phyloP scores from a whole-genome alignment of 148 eudicot genomes.

The Amaranthus cruentus region DNA sequence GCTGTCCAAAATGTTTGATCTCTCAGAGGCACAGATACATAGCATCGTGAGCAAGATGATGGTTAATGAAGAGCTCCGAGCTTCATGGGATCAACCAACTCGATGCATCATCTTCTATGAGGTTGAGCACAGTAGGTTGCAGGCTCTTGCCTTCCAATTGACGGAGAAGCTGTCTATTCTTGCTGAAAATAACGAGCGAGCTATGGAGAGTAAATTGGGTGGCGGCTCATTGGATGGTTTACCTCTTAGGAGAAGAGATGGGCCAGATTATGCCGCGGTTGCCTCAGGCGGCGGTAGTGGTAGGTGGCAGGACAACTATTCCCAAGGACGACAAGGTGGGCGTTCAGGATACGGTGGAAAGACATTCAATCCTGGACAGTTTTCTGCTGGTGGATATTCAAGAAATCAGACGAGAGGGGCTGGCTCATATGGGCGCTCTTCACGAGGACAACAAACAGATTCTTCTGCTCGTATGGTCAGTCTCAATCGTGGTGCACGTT shows the following conservation, averaged over 20 bases:
- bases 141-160: constrained; percentile 70
- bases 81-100: constrained; percentile 84
- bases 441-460: constrained; percentile 55
- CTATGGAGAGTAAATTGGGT: constrained; percentile 62
- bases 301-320: constrained; percentile 60
- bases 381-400: constrained; percentile 29
- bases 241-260: constrained; percentile 62
- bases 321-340: constrained; percentile 51
- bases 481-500: constrained; percentile 53
- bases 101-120: constrained; percentile 66
- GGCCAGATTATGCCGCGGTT: constrained; percentile 60
- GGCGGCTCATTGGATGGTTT: constrained; percentile 49
- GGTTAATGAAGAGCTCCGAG: constrained; percentile 75
- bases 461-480: constrained; percentile 66
- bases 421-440: constrained; percentile 37
- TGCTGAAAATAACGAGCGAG: constrained; percentile 82
- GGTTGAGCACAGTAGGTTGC: constrained; percentile 66
- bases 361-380: constrained; percentile 35
- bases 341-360: constrained; percentile 49
- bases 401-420: constrained; percentile 21
- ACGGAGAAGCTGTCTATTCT: constrained; percentile 66
- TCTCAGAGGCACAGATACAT: constrained; percentile 58
- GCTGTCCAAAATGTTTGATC: constrained; percentile 75
- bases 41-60: constrained; percentile 86
- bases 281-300: constrained; percentile 32